Evolutionary conservation across 2,329 filamentous ascomycete species (phyloP), one percentile per base, ranked within the genome.

Genomic region (Periconia sp.): DNA sequence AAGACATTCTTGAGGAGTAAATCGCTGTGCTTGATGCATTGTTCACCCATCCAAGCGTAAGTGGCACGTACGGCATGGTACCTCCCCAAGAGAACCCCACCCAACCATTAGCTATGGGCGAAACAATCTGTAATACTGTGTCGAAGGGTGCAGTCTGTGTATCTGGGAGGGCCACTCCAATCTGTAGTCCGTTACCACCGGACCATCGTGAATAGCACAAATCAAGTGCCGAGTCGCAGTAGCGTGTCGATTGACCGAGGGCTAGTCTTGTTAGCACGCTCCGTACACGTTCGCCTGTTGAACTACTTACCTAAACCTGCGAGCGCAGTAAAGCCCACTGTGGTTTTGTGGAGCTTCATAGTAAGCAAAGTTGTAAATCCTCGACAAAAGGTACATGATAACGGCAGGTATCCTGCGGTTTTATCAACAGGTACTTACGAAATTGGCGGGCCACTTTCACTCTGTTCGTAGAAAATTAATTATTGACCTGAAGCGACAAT

Each of bases 51-150:
- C 66, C 70, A 19, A 79, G 56, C 4, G 73, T 69, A 2, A 79
- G 60, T 2, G 76, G 76, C 45, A 74, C 73, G 57, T 76, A 74
- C 1, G 72, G 69, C 76, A 78, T 78, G 23, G 69, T 68, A 4
- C 74, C 76, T n/a, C 74, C 76, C 76, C 76, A 78, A 11, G 76
- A 70, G 16, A 78, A 61, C 2, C 74, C 76, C 7, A 73, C 70
- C 76, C 76, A 79, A 41, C 75, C 76, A 32, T 76, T 68, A 2
- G 61, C 55, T n/a, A 61, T 61, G 11, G 75, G 74, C 0, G 74
- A 69, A 3, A 71, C 61, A 31, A 78, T 69, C 51, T 78, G 75
- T 16, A 77, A 26, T 4, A 76, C 69, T 9, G 66, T 63, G 40
- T 77, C 73, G 44, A 72, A 76, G 0, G 64, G 51, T 8, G 66